Evolutionary conservation across 2,329 filamentous ascomycete genomes (phyloP), one percentile per base, ranked within the genome.

Genomic region (Clarireedia monteithiana): DNA sequence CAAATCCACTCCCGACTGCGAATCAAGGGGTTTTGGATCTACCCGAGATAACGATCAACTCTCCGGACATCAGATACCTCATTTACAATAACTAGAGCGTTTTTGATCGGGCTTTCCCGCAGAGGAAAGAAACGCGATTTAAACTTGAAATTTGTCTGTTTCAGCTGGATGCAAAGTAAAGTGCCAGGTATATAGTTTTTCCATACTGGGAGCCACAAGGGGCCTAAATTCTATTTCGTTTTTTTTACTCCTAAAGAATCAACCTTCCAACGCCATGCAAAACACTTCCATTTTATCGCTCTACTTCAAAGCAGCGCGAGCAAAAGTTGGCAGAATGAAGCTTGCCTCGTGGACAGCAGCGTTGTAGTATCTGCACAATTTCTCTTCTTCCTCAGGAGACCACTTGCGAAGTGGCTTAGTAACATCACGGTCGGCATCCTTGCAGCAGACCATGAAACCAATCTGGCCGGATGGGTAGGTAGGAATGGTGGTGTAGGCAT

Each of bases 401-500:
- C 91, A 95, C 67, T 75, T 79, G 70, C 94, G 87, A 60, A 96
- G 70, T 53, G 94, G 94, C 75, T 85, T 88, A 74, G 82, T 89
- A 71, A 97, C 82, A 75, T 99, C 82, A 73, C 85, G 83, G 70
- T 75, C 84, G 72, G 84, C 78, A 72, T 97, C 92, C 84, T 99
- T 97, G 86, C 82, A 89, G 85, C 94, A 97, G 71, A 99, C 89
- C 91, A 99, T 96, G 86, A 99, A 99, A 72, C 94, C 94, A 70
- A 99, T 99, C 80, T 99, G 94, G 72, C 94, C 94, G 56, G 90
- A 95, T 64, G 94, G 94, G 81, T 99, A 99, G 71, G 94, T 99
- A 58, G 94, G 94, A 74, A 99, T 99, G 68, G 92, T 97, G 70
- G 92, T 97, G 83, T 96, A 99, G 67, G 89, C 94, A 78, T 97